Evolutionary conservation across 2,329 filamentous ascomycete species (phyloP), one percentile per base, ranked within the genome.

Genomic region (Dothidotthia symphoricarpi): DNA sequence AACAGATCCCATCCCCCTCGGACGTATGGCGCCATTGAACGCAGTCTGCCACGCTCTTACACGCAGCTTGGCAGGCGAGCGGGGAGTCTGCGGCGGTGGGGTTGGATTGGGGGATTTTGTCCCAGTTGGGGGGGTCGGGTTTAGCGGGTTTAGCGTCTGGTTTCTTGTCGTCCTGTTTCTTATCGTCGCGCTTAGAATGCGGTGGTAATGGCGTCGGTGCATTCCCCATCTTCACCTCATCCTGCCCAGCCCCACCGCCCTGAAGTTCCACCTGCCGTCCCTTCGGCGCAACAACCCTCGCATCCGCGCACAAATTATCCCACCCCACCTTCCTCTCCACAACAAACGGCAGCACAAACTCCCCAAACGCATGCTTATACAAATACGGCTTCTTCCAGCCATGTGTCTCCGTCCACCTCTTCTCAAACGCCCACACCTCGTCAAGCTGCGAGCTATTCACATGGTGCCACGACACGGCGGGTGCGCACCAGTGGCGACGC

Each of bases 401-500:
- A 15, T 66, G 47, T 4, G 49, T 38, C 4, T 42, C 29, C 2
- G 57, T 61, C 66, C 66, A 69, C 2, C 53, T 53, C 29, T 51
- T 49, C 28, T 69, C 59, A 9, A 53, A 37, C 4, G 55, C 41
- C 64, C 64, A 67, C 17, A 64, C 46, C 32, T 32, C 39, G 8
- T 55, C 51, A 11, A 64, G 50, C 6, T 59, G 50, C 1, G 46
- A 46, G 2, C 39, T 25, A 2, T 42, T 39, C 37, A 66, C 48
- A 16, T 60, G 53, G 26, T 68, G 59, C 66, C 64, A 69, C 3
- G 63, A 66, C 3, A 74, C 49, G 9, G 64, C 64, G 4, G 70
- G 68, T 1, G 49, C 43, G 42, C 72, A 75, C 70, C 71, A 74
- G 13, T 70, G 57, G 24, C 52, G 56, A 9, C 55, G 33, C 1